Percentiles rank a stretch among this genome's conserved stretches.
Conservation (phyloP, 129 eudicot species). For the Tanacetum coccineum region DNA sequence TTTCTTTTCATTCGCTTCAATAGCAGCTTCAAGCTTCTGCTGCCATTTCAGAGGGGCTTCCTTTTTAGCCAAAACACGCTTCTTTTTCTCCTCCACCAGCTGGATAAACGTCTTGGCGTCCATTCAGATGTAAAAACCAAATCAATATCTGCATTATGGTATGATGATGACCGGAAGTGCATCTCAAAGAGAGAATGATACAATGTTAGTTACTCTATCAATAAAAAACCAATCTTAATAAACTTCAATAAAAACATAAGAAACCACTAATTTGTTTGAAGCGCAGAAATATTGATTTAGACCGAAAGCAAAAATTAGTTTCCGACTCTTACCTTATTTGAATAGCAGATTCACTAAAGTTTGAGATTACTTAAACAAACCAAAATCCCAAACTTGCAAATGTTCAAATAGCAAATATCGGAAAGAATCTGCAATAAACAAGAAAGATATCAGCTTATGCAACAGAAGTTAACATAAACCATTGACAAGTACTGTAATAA, state of each 20-base stretch:
- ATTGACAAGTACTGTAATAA: no score
- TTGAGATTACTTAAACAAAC: conserved; percentile 26
- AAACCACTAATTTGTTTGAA: neutral
- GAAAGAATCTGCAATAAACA: conserved; percentile 27
- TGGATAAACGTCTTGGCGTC: conserved; percentile 93
- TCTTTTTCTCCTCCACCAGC: conserved; percentile 98
- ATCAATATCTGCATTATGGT: conserved; percentile 88
- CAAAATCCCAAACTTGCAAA: conserved; percentile 33
- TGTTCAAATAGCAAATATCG: neutral
- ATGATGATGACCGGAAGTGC: conserved; percentile 91
- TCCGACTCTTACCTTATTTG: conserved; percentile 48
- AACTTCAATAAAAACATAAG: neutral
- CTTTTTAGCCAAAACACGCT: conserved; percentile 66
- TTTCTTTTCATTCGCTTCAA: conserved; percentile 75
- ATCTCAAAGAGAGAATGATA: conserved; percentile 98
- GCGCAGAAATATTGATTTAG: neutral
- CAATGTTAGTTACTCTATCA: conserved; percentile 86
- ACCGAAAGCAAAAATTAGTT: conserved; percentile 9
- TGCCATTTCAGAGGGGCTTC: conserved; percentile 99
- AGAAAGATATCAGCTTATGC: neutral
- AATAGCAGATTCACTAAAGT: conserved; percentile 7
- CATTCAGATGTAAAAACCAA: conserved; percentile 62
- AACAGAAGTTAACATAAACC: neutral
- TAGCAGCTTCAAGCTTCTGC: conserved; percentile 96
- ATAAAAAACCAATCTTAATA: neutral